Evolutionary conservation across 2,329 filamentous ascomycete species (phyloP).

Genomic region (Fusarium albidum): DNA sequence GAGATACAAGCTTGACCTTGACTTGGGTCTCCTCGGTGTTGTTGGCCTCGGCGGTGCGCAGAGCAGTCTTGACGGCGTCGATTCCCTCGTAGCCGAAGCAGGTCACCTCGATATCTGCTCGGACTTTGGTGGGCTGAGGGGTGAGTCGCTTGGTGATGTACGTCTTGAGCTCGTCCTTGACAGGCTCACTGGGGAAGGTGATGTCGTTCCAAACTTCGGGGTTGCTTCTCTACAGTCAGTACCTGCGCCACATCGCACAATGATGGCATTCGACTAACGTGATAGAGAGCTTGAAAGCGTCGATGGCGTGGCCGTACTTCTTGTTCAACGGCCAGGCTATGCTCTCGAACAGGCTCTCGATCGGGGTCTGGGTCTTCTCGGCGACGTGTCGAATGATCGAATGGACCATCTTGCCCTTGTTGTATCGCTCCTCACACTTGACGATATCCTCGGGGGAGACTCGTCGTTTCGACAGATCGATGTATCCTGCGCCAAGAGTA

Average conservation of each 20-base stretch:
- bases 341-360: slow-evolving; percentile 90
- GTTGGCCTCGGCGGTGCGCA: slow-evolving; percentile 88
- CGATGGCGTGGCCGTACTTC: slow-evolving; percentile 95
- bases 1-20: slow-evolving; percentile 98
- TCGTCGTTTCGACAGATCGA: slow-evolving; percentile 97
- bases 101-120: slow-evolving; percentile 95
- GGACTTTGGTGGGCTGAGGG: slow-evolving; percentile 98
- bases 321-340: slow-evolving; percentile 98
- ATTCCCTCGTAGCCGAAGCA: slow-evolving; percentile 98
- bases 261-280: slow-evolving; percentile 66
- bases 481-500: slow-evolving; percentile 68
- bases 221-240: slow-evolving; percentile 66
- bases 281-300: slow-evolving; percentile 99
- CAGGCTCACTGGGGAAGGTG: slow-evolving; percentile 83
- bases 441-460: slow-evolving; percentile 97
- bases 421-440: slow-evolving; percentile 99
- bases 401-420: slow-evolving; percentile 99
- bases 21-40: slow-evolving; percentile 94
- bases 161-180: slow-evolving; percentile 87
- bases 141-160: slow-evolving; percentile 98
- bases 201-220: slow-evolving; percentile 96
- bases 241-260: background rate
- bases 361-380: slow-evolving; percentile 94
- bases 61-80: slow-evolving; percentile 93
- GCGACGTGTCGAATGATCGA: slow-evolving; percentile 99